Base-by-base conservation (phyloP, 2,329 filamentous ascomycete species). In the Neocatenulostroma microsporum region DNA sequence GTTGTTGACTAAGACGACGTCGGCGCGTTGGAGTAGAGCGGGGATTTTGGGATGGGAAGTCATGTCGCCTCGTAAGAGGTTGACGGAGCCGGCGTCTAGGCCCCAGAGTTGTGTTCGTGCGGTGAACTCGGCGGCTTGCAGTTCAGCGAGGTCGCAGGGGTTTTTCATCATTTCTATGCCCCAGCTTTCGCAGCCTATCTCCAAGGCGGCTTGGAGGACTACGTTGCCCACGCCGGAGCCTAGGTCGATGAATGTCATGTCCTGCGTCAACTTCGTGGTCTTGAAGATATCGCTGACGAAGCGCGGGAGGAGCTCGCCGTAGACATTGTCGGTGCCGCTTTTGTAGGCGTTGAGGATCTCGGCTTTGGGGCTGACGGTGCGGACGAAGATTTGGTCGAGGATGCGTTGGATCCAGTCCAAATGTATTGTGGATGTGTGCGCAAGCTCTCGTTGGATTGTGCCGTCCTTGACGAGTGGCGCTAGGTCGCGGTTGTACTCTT, bases 1-100 rank as follows among this genome's bases (percentile, higher is more conserved):
- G 64, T 98, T 98, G 68, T 98, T 98, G 52, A 96, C 89, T 18
- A 98, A 74, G 13, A 98, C 77, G n/a, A 96, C 88, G 57, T 98
- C 91, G 2, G 91, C 89, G 37, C 80, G 77, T 59, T 82, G 81
- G 33, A 98, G 71, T 6, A 80, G 80, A 17, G 78, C 72, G 41
- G 80, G 72, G 32, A 95, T 85, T 40, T 71, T 70, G 12, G 73
- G 60, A 48, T 82, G 83, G 46, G 79, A 76, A 8, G 87, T 76
- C 54, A 98, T 95, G 57, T 94, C 84, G 40, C 86, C 91, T 28
- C 80, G 70, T 44, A 89, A 76, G 5, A 98, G 76, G 42, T 78
- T 74, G n/a, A 91, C 84, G 41, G 75, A 70, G 43, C 91, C 91
- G 2, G 84, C 76, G 13, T 75, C 71, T 39, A 98, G 70, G 9